Evolutionary conservation across 768 basidiomycete species (phyloP), one percentile per base, ranked within the genome.

Genomic region (Auricularia heimuer): DNA sequence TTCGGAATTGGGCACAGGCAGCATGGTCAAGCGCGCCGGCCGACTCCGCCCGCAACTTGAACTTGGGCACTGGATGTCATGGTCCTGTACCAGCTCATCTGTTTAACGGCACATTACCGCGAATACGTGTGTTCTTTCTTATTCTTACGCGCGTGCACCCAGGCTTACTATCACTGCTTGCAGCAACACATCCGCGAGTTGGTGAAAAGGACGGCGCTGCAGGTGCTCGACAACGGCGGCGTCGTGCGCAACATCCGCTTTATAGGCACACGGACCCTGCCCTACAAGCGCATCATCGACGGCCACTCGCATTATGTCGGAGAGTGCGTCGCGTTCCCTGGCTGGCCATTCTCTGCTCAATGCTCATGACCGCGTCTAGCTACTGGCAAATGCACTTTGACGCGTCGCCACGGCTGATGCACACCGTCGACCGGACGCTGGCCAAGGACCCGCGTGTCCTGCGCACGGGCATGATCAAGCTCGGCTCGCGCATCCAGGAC

Each of bases 311-410:
- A 88, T 66, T 75, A 73, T 11, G 70, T 83, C 29, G 92, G 87
- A 81, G 92, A 94, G 92, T 93, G 71, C 74, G 92, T 89, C 2
- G 10, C 51, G 14, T 42, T 42, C 21, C 18, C 65, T 16, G 24
- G 7, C 44, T 64, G 62, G 24, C 42, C 14, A 54, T 61, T 36
- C n/a, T 33, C n/a, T 45, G 44, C 60, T 7, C 51, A 29, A n/a
- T 35, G 47, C 54, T 47, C 61, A 34, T 37, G 4, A 37, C 2
- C 60, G 21, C 69, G 29, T 29, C 29, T 29, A 95, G 93, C 70
- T 94, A 94, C 73, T 95, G 92, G 92, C 87, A 89, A 3, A 83
- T 96, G 79, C 84, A 92, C 72, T 96, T 94, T 73, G 94, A 96
- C 78, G 84, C 90, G 3, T 88, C 89, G 8, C 93, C 93, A 11